Conservation (phyloP, 768 basidiomycete genomes). For the button mushroom (Agaricus bisporus) region DNA sequence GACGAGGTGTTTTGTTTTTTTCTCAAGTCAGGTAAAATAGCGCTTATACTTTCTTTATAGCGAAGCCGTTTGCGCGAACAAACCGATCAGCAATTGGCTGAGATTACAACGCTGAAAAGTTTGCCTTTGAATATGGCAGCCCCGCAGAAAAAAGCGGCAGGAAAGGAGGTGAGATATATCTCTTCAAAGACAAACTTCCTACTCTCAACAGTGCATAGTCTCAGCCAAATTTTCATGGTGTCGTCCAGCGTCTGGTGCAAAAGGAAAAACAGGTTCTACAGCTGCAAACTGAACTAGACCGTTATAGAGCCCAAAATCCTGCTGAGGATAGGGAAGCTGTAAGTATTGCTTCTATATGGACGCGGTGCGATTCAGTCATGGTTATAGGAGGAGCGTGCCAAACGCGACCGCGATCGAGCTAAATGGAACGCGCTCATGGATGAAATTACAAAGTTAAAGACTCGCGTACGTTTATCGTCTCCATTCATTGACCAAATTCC, state of each 20-base stretch:
- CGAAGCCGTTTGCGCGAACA: conserved; percentile 45
- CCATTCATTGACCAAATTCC: background rate
- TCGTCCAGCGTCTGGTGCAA: conserved; percentile 74
- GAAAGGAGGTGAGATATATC: conserved; percentile 51
- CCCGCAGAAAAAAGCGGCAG: conserved; percentile 31
- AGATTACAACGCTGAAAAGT: conserved; percentile 59
- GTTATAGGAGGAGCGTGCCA: conserved; percentile 64
- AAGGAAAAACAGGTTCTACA: conserved; percentile 83
- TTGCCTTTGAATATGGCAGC: conserved; percentile 33
- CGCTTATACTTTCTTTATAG: conserved; percentile 24
- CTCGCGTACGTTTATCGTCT: conserved; percentile 42
- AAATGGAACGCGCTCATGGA: conserved; percentile 71
- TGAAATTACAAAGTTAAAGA: conserved; percentile 67
- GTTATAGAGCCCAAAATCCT: conserved; percentile 52
- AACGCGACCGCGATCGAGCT: conserved; percentile 66
- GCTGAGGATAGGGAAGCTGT: conserved; percentile 56
- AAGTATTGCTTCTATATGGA: conserved; percentile 16
- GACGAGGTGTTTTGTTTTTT: conserved; percentile 45
- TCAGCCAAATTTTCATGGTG: conserved; percentile 55
- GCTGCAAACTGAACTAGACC: conserved; percentile 66
- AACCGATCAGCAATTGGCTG: conserved; percentile 58
- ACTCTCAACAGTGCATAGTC: background rate
- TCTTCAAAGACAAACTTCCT: background rate
- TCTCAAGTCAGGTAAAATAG: background rate
- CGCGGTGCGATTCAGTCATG: background rate